A percentile compares a stretch with the other conserved stretches of the same genome.
phyloP scores from a whole-genome alignment of 2,329 filamentous ascomycete species.

The Alternaria rosae region DNA sequence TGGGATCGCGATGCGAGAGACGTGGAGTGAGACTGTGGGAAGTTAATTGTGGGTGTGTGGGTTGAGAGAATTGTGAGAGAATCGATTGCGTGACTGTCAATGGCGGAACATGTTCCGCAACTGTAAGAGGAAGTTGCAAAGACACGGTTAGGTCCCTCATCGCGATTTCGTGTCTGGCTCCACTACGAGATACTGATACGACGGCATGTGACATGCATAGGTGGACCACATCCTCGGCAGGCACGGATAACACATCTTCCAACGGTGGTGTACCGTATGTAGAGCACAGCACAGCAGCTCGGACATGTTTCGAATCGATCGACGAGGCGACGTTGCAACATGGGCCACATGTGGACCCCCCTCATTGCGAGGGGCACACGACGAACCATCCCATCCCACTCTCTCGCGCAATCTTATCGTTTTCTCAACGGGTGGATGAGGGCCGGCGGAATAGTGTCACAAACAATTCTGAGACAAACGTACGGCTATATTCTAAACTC shows the following conservation, averaged over 20 bases:
- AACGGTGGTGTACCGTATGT: neutral
- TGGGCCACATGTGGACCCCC: neutral
- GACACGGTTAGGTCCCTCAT: neutral
- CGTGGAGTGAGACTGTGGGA: neutral
- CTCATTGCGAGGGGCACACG: neutral
- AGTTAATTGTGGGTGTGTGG: conserved; percentile 1
- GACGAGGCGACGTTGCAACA: neutral
- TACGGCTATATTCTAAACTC: neutral
- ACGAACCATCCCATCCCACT: neutral
- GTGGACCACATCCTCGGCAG: neutral
- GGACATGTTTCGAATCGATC: neutral
- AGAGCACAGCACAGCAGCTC: neutral
- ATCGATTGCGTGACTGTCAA: neutral
- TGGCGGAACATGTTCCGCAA: neutral
- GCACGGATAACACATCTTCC: neutral
- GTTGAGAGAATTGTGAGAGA: neutral
- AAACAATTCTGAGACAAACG: neutral
- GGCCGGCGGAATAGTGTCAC: neutral
- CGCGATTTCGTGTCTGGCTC: neutral
- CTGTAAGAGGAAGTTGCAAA: neutral
- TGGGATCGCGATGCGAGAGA: neutral
- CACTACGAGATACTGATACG: neutral
- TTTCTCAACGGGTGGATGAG: neutral
- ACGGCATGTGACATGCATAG: neutral
- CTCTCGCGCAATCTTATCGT: neutral